These are phyloP conservation scores for Aristolochia contorta DNA, from an alignment of 164 flowering plant species.

Conservation along the genomic window DNA sequence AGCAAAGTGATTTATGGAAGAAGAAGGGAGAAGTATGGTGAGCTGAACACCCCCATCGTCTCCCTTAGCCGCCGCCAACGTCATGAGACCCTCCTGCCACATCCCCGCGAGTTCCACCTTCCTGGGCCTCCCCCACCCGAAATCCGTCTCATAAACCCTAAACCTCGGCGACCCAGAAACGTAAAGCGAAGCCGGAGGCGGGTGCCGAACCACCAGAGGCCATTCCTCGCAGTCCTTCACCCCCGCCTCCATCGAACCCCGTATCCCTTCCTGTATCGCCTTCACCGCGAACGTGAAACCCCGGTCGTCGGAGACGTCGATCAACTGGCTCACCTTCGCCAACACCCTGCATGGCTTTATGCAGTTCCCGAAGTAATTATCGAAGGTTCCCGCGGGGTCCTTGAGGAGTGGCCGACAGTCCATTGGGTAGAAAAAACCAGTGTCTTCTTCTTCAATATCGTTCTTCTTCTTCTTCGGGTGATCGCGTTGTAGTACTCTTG, in stretches of 20 bases:
- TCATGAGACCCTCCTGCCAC: background rate
- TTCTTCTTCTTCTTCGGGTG: too few relatives aligned
- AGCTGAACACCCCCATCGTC: background rate
- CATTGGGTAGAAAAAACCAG: background rate
- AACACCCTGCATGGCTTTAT: background rate
- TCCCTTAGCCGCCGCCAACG: background rate
- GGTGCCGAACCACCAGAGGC: background rate
- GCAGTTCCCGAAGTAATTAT: background rate
- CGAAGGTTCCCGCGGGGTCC: background rate
- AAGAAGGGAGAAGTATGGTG: background rate
- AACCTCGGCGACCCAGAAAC: background rate
- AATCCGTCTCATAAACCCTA: conserved; percentile 4
- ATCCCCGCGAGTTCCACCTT: background rate
- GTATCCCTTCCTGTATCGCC: background rate
- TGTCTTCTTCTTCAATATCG: background rate
- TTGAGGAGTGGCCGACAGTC: background rate
- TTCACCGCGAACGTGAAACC: background rate
- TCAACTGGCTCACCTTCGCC: background rate
- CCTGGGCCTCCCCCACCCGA: conserved; percentile 1
- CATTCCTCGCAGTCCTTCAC: background rate
- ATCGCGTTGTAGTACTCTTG: too few relatives aligned
- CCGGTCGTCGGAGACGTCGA: background rate
- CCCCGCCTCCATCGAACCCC: background rate
- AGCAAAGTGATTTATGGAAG: background rate
- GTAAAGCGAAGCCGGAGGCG: background rate